These are phyloP conservation scores for Tetrahymena elliotti DNA, from an alignment of 73 alveolate genomes.

Conservation along the genomic window DNA sequence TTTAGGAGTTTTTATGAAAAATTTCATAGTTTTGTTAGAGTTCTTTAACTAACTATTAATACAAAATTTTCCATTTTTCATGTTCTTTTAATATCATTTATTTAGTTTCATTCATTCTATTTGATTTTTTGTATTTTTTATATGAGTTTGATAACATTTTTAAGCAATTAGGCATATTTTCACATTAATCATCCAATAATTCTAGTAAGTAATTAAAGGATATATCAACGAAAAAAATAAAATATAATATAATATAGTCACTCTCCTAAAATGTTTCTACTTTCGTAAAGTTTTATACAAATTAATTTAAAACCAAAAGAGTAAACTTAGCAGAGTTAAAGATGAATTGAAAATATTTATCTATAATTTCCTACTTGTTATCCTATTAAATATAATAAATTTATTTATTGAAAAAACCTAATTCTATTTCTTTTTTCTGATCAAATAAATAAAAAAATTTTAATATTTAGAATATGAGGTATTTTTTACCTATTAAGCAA, in stretches of 20 bases:
- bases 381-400: not conserved
- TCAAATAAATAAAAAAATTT: too few relatives aligned
- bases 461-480: too few relatives aligned
- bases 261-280: not conserved
- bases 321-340: not conserved
- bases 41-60: not conserved
- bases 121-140: not conserved
- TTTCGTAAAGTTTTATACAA: not conserved
- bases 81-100: not conserved
- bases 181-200: not conserved
- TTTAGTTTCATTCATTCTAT: not conserved
- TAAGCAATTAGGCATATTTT: not conserved
- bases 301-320: not conserved
- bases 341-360: not conserved
- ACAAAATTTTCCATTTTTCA: not conserved
- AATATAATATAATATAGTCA: not conserved
- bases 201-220: not conserved
- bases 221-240: not conserved
- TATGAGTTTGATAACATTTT: not conserved
- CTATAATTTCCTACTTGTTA: not conserved
- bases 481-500: not conserved
- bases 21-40: not conserved
- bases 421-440: too few relatives aligned
- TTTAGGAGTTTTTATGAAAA: not conserved
- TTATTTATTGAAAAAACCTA: not conserved